These are phyloP conservation scores for Jacaranda copaia DNA, from an alignment of 257 asterid genomes.

Conservation along the genomic window DNA sequence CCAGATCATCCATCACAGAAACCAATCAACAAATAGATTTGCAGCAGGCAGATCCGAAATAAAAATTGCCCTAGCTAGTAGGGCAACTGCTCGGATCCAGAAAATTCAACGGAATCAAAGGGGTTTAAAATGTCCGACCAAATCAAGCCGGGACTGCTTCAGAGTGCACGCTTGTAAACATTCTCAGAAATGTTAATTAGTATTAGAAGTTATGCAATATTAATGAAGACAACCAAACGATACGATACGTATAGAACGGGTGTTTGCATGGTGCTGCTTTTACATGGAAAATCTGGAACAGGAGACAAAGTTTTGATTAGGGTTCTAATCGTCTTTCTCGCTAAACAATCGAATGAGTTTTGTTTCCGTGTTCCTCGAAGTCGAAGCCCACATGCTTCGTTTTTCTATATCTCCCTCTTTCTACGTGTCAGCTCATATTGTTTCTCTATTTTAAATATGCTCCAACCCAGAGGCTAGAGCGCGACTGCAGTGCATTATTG, in stretches of 20 bases:
- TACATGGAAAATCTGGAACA: constrained; percentile 28
- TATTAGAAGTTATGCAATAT: neutral
- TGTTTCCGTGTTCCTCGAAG: neutral
- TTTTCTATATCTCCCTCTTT: neutral
- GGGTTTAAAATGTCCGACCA: constrained; percentile 25
- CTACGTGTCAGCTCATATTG: too few relatives aligned
- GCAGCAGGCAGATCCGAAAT: constrained; percentile 29
- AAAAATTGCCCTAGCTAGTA: neutral
- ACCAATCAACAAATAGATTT: constrained; percentile 16
- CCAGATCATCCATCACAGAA: constrained; percentile 66
- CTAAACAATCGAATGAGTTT: constrained; percentile 1
- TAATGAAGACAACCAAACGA: neutral
- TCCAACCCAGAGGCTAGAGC: too few relatives aligned
- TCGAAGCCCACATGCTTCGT: neutral
- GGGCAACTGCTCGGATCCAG: constrained; percentile 42
- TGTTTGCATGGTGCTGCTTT: constrained; percentile 10
- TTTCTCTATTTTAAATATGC: too few relatives aligned
- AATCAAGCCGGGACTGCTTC: constrained; percentile 25
- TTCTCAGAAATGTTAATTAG: constrained; percentile 13
- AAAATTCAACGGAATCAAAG: constrained; percentile 27
- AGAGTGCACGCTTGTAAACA: constrained; percentile 26
- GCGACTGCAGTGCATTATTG: too few relatives aligned
- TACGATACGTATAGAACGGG: constrained; percentile 8
- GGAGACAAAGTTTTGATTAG: constrained; percentile 13
- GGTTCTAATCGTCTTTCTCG: constrained; percentile 25